These are phyloP conservation scores for Haberlea rhodopensis DNA, from an alignment of 257 asterid species.

Conservation along the genomic window DNA sequence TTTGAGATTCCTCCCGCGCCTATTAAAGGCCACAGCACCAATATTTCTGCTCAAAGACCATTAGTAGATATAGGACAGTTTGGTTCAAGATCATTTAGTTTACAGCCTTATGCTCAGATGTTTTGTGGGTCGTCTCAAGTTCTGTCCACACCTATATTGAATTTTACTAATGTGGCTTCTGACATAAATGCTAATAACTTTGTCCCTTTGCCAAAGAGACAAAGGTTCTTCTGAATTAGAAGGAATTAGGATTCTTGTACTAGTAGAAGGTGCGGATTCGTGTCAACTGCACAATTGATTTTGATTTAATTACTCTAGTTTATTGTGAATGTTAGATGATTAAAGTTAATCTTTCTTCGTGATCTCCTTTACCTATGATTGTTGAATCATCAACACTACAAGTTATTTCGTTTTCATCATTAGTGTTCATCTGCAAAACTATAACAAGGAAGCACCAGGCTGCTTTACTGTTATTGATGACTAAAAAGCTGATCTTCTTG, in stretches of 20 bases:
- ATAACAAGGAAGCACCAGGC: no score
- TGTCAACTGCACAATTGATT: no score
- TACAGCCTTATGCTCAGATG: conserved; percentile 37
- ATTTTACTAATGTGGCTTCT: conserved; percentile 24
- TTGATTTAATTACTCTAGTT: no score
- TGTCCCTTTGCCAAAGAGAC: conserved; percentile 45
- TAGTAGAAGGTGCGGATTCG: no score
- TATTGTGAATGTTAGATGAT: no score
- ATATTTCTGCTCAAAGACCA: conserved; percentile 26
- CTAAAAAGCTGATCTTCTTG: no score
- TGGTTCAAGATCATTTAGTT: conserved; percentile 19
- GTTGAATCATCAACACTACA: no score
- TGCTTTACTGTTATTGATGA: no score
- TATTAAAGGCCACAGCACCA: conserved; percentile 28
- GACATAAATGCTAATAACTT: conserved; percentile 29
- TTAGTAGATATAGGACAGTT: conserved; percentile 25
- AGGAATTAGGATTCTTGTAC: neutral
- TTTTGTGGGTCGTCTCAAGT: conserved; percentile 48
- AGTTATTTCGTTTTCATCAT: no score
- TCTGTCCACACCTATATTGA: conserved; percentile 36
- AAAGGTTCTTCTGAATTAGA: conserved; percentile 35
- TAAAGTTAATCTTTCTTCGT: no score
- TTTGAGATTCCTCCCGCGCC: conserved; percentile 56
- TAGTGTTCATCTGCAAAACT: no score
- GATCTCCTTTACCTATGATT: no score